Evolutionary conservation across 2,329 filamentous ascomycete species (phyloP).

Genomic region (Cryphonectria naterciae): DNA sequence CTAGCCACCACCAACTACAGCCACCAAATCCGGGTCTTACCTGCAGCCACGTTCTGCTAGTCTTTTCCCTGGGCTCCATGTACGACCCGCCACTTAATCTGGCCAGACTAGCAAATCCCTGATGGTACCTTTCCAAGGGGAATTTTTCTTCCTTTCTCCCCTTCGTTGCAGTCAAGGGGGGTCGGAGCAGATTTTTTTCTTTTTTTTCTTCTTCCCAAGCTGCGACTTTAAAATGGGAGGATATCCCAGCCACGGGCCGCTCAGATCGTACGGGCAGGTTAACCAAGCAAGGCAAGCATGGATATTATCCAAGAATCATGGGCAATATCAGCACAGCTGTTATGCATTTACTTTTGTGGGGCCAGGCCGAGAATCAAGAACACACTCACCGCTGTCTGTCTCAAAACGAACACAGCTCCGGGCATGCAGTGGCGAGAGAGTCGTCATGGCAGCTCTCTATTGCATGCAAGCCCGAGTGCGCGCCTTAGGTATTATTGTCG

Average conservation of each 20-base stretch:
- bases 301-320: background rate
- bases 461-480: background rate
- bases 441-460: background rate
- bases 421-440: background rate
- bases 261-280: background rate
- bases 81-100: background rate
- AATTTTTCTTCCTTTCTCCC: background rate
- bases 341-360: background rate
- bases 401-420: conserved; percentile 1
- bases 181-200: background rate
- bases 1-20: conserved; percentile 10
- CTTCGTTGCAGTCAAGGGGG: background rate
- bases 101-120: background rate
- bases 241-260: background rate
- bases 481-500: background rate
- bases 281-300: background rate
- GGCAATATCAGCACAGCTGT: background rate
- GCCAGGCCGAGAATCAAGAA: background rate
- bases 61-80: conserved; percentile 11
- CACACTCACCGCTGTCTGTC: conserved; percentile 1
- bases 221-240: background rate
- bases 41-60: conserved; percentile 4
- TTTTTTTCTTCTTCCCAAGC: background rate
- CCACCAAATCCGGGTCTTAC: conserved; percentile 8
- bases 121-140: background rate